Evolutionary conservation across 345 rosid genomes (phyloP), one percentile per base, ranked within the genome.

Genomic region (Crucihimalaya himalaica): DNA sequence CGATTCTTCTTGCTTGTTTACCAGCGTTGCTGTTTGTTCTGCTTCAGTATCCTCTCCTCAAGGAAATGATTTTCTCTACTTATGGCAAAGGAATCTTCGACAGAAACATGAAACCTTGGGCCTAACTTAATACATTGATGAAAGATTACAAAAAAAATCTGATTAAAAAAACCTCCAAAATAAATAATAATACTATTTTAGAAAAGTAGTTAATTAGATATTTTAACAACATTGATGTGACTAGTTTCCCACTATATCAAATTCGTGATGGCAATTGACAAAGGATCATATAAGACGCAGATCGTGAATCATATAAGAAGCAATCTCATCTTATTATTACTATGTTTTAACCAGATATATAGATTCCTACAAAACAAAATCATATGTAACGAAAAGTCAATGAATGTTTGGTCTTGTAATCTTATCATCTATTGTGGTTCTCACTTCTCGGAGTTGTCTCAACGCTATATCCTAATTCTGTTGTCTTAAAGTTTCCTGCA

Each of bases 31-130:
- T 80, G 34, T 80, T 80, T 63, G 72, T 72, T 15, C 60, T 68
- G 20, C 25, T 80, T 27, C 83, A 80, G 63, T 76, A 76, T 76
- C 75, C 80, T 23, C 71, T 76, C 9, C 74, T 80, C 16, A 62
- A 76, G 14, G 67, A 66, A 37, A 63, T 80, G 72, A 46, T 66
- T 18, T 14, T 51, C 1, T 80, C 83, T 0, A 80, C 78, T 5
- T 76, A 54, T 6, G 78, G 80, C 13, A 63, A 69, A 69, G 74
- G 83, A 53, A 76, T 76, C 48, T 80, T 80, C 19, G 75, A 75
- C 40, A 56, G 66, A 56, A 75, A 67, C 27, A 64, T 59, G 68
- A 80, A 73, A 64, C 40, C 27, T 70, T 77, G 66, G 80, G 52
- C 52, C 5, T 46, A 18, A 8, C 48, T 43, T n/a, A n/a, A 43